Base-by-base conservation (phyloP, 2,329 filamentous ascomycete genomes). In the Microdochium nivale region DNA sequence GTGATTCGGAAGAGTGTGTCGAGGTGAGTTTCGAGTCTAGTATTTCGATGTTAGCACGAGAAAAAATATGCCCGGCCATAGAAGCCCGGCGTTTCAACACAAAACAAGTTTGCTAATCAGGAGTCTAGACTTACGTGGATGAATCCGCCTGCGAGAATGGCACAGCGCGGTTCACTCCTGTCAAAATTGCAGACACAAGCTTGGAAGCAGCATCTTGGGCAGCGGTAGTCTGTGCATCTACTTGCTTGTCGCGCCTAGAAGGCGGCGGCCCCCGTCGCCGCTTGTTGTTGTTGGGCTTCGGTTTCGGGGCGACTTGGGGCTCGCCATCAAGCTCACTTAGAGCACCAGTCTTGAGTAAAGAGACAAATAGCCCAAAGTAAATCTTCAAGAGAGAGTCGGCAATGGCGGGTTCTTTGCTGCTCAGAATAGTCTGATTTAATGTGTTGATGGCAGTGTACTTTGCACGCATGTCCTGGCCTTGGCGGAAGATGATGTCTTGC, bases 381-480 rank as follows among this genome's bases (percentile, higher is more conserved):
- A 97, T 91, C 50, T 88, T 83, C 37, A 99, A 75, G 14, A 99
- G 76, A 50, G 86, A 82, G 62, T 87, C 85, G 8, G 91, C 91
- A 19, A 95, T 79, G 19, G 82, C 77, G 37, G 90, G 86, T 63
- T 97, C 92, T 61, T 87, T 94, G 51, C 73, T 80, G 67, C 88
- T 95, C 49, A 99, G 71, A 49, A 97, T 91, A 0, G 92, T 97
- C 70, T 99, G 95, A 66, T 99, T 99, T 49, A 99, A 77, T 0
- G 94, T 97, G 66, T 96, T 96, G 66, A 96, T 85, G 32, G 90
- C 91, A 68, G 96, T 96, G 70, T 99, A 99, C 65, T 89, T 95
- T 40, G 92, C 89, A 60, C 95, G 88, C 33, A 86, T 77, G 62
- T 83, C 92, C 68, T 97, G 94, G 11, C 89, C 88, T 0, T 91